Percentiles rank a stretch among this genome's conserved stretches.
Evolutionary conservation across 2,329 filamentous ascomycete genomes (phyloP).

Genomic region (Talaromyces sp.): DNA sequence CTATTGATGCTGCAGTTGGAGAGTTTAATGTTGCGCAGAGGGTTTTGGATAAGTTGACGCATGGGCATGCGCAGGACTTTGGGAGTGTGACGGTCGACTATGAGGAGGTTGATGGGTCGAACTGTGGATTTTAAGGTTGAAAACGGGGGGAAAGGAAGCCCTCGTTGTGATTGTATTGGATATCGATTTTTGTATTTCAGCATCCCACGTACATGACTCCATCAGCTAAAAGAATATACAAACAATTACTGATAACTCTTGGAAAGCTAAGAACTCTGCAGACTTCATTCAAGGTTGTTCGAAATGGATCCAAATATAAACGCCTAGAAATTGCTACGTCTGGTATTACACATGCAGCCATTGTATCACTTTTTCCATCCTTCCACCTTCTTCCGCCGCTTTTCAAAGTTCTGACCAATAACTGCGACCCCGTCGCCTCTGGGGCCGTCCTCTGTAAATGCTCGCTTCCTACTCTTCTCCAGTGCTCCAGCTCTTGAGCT

Average conservation of each 20-base stretch:
- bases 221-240: no score
- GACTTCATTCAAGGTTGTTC: background rate
- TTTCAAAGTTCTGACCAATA: slow-evolving; percentile 62
- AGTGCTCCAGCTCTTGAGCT: slow-evolving; percentile 55
- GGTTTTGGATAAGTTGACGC: slow-evolving; percentile 14
- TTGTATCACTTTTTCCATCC: slow-evolving; percentile 26
- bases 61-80: slow-evolving; percentile 15
- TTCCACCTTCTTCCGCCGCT: slow-evolving; percentile 45
- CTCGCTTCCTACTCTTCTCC: slow-evolving; percentile 84
- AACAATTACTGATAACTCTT: background rate
- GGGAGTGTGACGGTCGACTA: slow-evolving; percentile 15
- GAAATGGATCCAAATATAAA: background rate
- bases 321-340: background rate
- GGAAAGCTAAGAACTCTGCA: background rate
- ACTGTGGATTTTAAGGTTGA: slow-evolving; percentile 12
- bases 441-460: slow-evolving; percentile 66
- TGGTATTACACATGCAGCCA: slow-evolving; percentile 1
- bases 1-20: slow-evolving; percentile 13
- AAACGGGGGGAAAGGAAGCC: background rate
- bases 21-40: slow-evolving; percentile 15
- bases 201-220: background rate
- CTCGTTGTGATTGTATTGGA: background rate
- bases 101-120: slow-evolving; percentile 6
- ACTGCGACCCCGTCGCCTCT: slow-evolving; percentile 57
- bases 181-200: background rate